Percentiles rank a stretch among this genome's conserved stretches.
These are phyloP conservation scores for Bryoglossum gracile DNA, from an alignment of 495 filamentous ascomycete species.

Conservation along the genomic window DNA sequence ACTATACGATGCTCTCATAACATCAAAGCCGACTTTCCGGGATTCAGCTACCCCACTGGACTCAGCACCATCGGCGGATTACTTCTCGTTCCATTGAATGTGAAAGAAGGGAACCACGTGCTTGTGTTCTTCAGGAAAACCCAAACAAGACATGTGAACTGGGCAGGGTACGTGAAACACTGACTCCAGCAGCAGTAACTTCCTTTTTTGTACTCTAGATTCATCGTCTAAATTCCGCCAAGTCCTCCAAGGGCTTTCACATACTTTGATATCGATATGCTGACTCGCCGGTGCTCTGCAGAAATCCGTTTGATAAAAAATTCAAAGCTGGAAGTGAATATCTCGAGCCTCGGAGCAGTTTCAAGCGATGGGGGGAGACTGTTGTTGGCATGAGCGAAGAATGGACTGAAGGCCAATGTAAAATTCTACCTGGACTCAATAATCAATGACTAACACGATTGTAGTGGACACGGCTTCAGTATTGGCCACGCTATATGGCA, in stretches of 20 bases:
- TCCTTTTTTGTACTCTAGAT: too few relatives aligned
- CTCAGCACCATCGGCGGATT: constrained; percentile 73
- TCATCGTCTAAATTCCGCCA: too few relatives aligned
- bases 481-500: constrained; percentile 82
- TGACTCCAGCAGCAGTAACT: too few relatives aligned
- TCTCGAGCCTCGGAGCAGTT: constrained; percentile 69
- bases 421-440: too few relatives aligned
- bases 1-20: constrained; percentile 74
- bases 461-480: constrained; percentile 86
- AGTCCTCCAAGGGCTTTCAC: too few relatives aligned
- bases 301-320: constrained; percentile 83
- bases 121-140: constrained; percentile 84
- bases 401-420: constrained; percentile 65
- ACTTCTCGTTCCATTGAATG: constrained; percentile 74
- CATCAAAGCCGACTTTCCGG: constrained; percentile 70
- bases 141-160: constrained; percentile 67
- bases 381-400: constrained; percentile 68
- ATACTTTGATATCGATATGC: too few relatives aligned
- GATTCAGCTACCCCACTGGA: constrained; percentile 71
- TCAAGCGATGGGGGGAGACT: constrained; percentile 67
- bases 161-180: too few relatives aligned
- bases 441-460: too few relatives aligned
- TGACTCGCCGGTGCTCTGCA: too few relatives aligned
- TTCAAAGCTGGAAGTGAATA: constrained; percentile 59
- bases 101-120: constrained; percentile 75